Evolutionary conservation across 2,329 filamentous ascomycete species (phyloP).

Genomic region (Cladophialophora chaetospira): DNA sequence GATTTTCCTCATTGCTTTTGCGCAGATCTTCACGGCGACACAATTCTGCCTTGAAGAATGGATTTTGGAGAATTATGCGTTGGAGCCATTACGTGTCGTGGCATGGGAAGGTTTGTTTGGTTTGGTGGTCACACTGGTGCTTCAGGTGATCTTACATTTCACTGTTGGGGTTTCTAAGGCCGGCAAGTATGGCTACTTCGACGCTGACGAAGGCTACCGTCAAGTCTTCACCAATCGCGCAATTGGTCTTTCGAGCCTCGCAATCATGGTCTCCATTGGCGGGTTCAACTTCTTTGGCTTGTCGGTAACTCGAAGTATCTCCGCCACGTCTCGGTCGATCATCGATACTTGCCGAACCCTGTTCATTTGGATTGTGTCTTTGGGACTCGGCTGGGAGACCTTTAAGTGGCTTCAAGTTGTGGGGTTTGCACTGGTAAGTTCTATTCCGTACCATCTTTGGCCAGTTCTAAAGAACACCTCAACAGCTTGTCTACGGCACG

Average conservation of each 20-base stretch:
- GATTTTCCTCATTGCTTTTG: slow-evolving; percentile 85
- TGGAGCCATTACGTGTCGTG: slow-evolving; percentile 86
- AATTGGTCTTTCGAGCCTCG: slow-evolving; percentile 74
- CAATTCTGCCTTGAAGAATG: slow-evolving; percentile 97
- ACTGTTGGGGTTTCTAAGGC: slow-evolving; percentile 72
- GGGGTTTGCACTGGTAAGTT: slow-evolving; percentile 69
- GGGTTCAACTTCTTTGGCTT: slow-evolving; percentile 99
- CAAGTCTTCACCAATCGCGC: slow-evolving; percentile 73
- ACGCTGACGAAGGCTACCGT: slow-evolving; percentile 80
- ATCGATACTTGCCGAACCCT: slow-evolving; percentile 97
- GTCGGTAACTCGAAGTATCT: slow-evolving; percentile 85
- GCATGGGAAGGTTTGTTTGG: slow-evolving; percentile 97
- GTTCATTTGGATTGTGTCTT: slow-evolving; percentile 96
- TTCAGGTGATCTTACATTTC: slow-evolving; percentile 79
- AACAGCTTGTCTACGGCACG: slow-evolving; percentile 82
- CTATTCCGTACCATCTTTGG: neutral
- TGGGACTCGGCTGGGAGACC: slow-evolving; percentile 91
- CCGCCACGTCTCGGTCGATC: slow-evolving; percentile 88
- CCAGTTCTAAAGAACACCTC: slow-evolving; percentile 1
- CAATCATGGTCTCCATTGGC: slow-evolving; percentile 99
- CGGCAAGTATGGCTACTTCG: slow-evolving; percentile 82
- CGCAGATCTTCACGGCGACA: slow-evolving; percentile 93
- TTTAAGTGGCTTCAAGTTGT: slow-evolving; percentile 96
- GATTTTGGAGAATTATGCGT: slow-evolving; percentile 76
- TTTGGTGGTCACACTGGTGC: slow-evolving; percentile 73